Evolutionary conservation across 306 rosid genomes (phyloP).

Genomic region (Crotalaria pallida): DNA sequence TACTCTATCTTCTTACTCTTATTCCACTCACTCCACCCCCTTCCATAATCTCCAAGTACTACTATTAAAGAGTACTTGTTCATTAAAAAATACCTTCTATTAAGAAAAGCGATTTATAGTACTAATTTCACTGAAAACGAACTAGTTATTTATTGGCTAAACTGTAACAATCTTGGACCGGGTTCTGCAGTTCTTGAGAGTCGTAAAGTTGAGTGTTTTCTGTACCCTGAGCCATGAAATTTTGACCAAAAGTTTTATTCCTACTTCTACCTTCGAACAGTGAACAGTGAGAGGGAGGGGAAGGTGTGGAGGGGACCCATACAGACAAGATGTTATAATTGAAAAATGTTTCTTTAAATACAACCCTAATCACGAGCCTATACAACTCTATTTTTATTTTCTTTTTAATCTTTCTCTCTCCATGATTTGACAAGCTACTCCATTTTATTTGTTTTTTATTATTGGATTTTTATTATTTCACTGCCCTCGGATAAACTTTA

Average conservation of each 20-base stretch:
- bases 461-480: neutral
- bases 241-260: slow-evolving; percentile 38
- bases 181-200: slow-evolving; percentile 30
- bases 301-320: slow-evolving; percentile 22
- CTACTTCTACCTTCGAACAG: slow-evolving; percentile 7
- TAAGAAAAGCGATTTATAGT: neutral
- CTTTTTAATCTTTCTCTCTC: neutral
- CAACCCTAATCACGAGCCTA: slow-evolving; percentile 51
- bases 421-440: slow-evolving; percentile 2
- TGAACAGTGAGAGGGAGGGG: neutral
- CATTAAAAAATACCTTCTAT: too few species aligned
- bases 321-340: slow-evolving; percentile 14
- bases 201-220: slow-evolving; percentile 35
- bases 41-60: neutral
- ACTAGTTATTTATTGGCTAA: neutral
- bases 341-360: slow-evolving; percentile 18
- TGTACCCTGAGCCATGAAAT: slow-evolving; percentile 15
- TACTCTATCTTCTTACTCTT: neutral
- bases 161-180: neutral
- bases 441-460: neutral
- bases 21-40: neutral
- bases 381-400: neutral
- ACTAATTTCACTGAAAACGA: neutral
- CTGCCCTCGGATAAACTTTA: slow-evolving; percentile 10
- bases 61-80: too few species aligned